phyloP scores from a whole-genome alignment of 2,329 filamentous ascomycete genomes.

The Hymenoscyphus albidus region DNA sequence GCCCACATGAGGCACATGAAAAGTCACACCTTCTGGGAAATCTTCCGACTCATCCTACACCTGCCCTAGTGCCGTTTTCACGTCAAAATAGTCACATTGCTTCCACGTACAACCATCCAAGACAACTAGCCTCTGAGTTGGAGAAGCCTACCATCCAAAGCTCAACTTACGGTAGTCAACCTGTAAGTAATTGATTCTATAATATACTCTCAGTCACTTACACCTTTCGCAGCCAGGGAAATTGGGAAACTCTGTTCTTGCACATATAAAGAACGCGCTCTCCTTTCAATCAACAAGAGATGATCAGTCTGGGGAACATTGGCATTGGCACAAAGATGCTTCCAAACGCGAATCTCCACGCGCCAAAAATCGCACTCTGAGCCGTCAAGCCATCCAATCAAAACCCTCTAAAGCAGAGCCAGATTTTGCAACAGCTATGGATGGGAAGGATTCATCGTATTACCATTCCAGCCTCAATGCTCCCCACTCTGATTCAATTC shows the following conservation, averaged over 20 bases:
- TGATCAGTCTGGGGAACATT: neutral
- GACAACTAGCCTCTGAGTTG: neutral
- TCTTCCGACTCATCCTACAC: constrained; percentile 18
- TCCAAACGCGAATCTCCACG: neutral
- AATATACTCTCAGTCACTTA: neutral
- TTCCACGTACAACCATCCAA: neutral
- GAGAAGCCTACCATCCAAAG: neutral
- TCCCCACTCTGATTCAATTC: constrained; percentile 10
- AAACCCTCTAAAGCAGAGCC: neutral
- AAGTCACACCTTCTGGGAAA: neutral
- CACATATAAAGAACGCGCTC: neutral
- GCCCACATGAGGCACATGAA: neutral
- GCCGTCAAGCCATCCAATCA: neutral
- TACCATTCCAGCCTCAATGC: constrained; percentile 12
- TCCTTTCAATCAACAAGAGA: neutral
- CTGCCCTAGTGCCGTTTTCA: constrained; percentile 8
- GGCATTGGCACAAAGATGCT: constrained; percentile 3
- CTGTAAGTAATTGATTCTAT: neutral
- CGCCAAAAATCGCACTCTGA: neutral
- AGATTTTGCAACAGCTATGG: neutral
- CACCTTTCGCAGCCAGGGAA: neutral
- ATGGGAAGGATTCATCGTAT: constrained; percentile 4
- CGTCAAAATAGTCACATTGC: constrained; percentile 2
- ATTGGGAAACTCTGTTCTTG: neutral
- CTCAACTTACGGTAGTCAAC: neutral